Conservation (phyloP, 345 rosid genomes). For the Eucalyptus cloeziana region DNA sequence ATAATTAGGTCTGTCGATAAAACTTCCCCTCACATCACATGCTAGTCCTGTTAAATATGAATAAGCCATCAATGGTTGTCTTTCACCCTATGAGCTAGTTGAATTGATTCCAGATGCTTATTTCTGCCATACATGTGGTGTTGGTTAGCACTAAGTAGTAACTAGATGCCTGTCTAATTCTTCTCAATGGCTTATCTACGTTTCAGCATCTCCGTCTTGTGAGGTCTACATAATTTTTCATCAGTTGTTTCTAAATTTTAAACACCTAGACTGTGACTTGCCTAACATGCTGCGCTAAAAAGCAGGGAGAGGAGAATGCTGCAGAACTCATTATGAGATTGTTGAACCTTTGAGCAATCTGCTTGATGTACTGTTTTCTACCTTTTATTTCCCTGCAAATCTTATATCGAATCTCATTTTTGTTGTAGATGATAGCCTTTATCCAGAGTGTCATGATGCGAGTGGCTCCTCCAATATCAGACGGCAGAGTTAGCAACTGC, state of each 20-base stretch:
- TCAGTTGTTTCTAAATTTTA: neutral
- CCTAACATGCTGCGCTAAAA: neutral
- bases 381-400: neutral
- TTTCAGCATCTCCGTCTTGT: neutral
- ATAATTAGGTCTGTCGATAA: neutral
- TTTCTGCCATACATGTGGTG: neutral
- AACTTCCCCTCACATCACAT: neutral
- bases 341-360: neutral
- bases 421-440: conserved; percentile 53
- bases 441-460: conserved; percentile 72
- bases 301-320: neutral
- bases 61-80: neutral
- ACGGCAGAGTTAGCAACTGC: neutral
- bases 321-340: neutral
- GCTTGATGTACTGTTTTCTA: neutral
- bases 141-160: neutral
- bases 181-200: neutral
- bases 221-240: neutral
- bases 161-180: neutral
- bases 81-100: neutral
- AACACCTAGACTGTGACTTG: neutral
- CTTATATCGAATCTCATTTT: neutral
- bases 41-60: neutral
- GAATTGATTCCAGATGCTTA: neutral
- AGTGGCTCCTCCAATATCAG: conserved; percentile 37